Base-by-base conservation (phyloP, 2,329 filamentous ascomycete species). In the Microdochium paspali region DNA sequence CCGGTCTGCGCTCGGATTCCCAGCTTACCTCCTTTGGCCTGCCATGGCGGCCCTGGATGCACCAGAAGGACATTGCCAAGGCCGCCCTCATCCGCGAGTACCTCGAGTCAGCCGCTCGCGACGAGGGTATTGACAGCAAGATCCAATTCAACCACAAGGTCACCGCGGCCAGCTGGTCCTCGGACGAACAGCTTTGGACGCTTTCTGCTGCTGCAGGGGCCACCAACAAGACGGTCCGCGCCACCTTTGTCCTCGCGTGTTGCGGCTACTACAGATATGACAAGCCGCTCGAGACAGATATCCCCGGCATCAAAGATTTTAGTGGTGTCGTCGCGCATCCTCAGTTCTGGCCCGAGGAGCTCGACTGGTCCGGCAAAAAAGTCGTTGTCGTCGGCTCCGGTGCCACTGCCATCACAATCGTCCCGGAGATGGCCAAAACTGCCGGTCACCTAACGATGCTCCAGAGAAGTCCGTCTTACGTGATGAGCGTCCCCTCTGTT, bases 361-460 rank as follows among this genome's bases (percentile, higher is more conserved):
- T 86, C 26, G 75, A 86, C 56, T 85, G 84, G 59, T 64, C 70
- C 3, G 70, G 72, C 59, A 89, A 90, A 63, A 76, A 79, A 39
- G 70, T 91, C 21, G 76, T 88, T 30, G 71, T 91, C 47, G 78
- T 91, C 51, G 87, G 87, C 10, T 84, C 78, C 15, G 88, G 88
- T 3, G 88, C 88, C 2, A 94, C 88, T 0, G 84, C 87, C 4
- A 67, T 91, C 46, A 93, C 87, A 0, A 71, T 94, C 1, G 65
- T 93, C 4, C 88, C 88, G 1, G 77, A 74, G 32, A 66, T 93
- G 44, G 79, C 80, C 1, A 68, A 84, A 35, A 77, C 74, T 44
- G 85, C 84, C 5, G 67, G 66, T 7, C 73, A 77, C 18, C 79
- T 88, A 24, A 90, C 86, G 1, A 88, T 90, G 79, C 71, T 94